Base-by-base conservation (phyloP, 768 basidiomycete genomes). In the Tylopilus sp. region DNA sequence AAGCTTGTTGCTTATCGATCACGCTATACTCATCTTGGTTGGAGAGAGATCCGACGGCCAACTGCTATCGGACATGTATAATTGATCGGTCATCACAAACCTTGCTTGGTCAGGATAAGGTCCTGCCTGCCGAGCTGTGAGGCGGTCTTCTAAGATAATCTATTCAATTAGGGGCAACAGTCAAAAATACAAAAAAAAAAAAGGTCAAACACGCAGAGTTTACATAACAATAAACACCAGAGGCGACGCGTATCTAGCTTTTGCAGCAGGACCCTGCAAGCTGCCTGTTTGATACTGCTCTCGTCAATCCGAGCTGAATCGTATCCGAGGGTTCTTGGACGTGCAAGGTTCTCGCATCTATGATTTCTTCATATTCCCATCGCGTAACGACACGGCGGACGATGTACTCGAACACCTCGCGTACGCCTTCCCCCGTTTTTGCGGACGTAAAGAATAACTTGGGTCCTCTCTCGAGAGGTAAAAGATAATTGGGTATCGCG, bases 331-430 rank as follows among this genome's bases (percentile, higher is more conserved):
- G 66, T 31, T 75, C 79, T 20, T 64, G 67, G 28, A 75, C 57
- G 48, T 69, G 73, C 54, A 77, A 41, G n/a, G 71, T 67, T 48
- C 73, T 64, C 25, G 74, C 73, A 26, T 83, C 82, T 11, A 76
- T 50, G 13, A 71, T 70, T 48, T 86, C 87, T 49, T 88, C 85
- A 60, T 81, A 81, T 60, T 84, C 88, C 81, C 82, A 84, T 53
- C 77, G 70, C 55, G 64, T 60, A 31, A 83, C 75, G 9, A 91
- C 85, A 23, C 88, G 73, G 44, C 69, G 61, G 4, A 81, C 86
- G 38, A 92, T 74, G 59, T 90, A 90, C 63, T 81, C 85, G 60
- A 91, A 92, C n/a, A 89, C 83, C 1, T 83, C 84, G 1, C 62
- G 44, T 0, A 91, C 86, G 8, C 86, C 83, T 31, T 79, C 76